Base-by-base conservation (phyloP, 2,329 filamentous ascomycete species). In the Cercospora janseana region DNA sequence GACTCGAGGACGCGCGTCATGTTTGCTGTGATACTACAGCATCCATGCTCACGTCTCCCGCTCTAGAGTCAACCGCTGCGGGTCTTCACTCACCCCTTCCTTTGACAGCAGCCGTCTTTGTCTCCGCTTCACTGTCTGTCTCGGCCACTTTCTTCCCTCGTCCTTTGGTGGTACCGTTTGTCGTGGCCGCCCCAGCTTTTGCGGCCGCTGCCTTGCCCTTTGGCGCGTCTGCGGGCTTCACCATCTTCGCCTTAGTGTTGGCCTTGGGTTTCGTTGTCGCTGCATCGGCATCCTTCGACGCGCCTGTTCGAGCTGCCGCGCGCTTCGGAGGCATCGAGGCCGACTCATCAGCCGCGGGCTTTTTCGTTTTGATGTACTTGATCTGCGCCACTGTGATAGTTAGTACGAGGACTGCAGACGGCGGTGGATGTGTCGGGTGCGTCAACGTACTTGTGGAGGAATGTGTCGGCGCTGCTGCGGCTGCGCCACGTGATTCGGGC, bases 201-300 rank as follows among this genome's bases (percentile, higher is more conserved):
- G 54, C 32, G 7, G 51, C 42, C 13, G 52, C 35, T 44, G 58
- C 55, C 23, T 58, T 50, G 13, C 66, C 61, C 52, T 64, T 64
- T 7, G 46, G 7, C 40, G 28, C 16, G 2, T 55, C 50, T 8
- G 46, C 53, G 27, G 52, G 46, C 43, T 61, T 60, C 16, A 60
- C 58, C 38, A 61, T 51, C 51, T 63, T 64, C 21, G 59, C 61
- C 50, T 62, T 63, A 46, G 64, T 58, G 55, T 65, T 66, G 49
- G 60, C 59, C 43, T 58, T 57, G 18, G 57, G 59, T 43, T 60
- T 59, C 31, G 31, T 50, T 49, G 18, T 44, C 31, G 38, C 35
- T 16, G 47, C 40, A 20, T 52, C 45, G 12, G 32, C 50, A 31
- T 53, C 49, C 48, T 53, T 54, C 16, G 58, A 21, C 9, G 53